Evolutionary conservation across 257 asterid genomes (phyloP), one percentile per base, ranked within the genome.

Genomic region (Jacaranda mimosifolia): DNA sequence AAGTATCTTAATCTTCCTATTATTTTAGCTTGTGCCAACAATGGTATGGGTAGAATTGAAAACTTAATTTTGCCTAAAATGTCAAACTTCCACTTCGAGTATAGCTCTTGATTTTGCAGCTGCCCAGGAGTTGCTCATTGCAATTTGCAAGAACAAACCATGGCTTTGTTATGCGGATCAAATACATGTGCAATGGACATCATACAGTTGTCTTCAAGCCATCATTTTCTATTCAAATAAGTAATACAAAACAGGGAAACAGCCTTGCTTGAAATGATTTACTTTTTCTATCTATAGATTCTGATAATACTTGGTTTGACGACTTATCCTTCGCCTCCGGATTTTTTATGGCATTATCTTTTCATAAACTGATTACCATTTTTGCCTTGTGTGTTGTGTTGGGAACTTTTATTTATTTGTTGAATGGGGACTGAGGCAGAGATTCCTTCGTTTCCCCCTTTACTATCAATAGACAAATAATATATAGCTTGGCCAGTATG

Each of bases 211-310:
- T 9, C 59, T 45, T 66, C 70, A 62, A 69, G 63, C 21, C 26
- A 49, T 63, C n/a, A 55, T 56, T 72, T 63, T 79, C 70, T 65
- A 18, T 36, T 49, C 55, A 43, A 56, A 40, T 15, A 64, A 12
- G 19, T 51, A 19, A 58, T 15, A 1, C 12, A 51, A 0, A 38
- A 55, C n/a, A 26, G 9, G 14, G 39, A 45, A 40, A 12, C 46
- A 11, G 15, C 32, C 46, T 35, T 45, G 48, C 70, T 56, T 17
- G 49, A 32, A 48, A 43, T 63, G 59, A 36, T 52, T 53, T 26
- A 38, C 18, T 11, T 11, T 39, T 14, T 57, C 51, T 56, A 13
- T 57, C 26, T 60, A 39, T 18, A 8, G 17, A 71, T 55, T 63
- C 39, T 64, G 42, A 63, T 43, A 5, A 9, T 19, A 58, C 13